Evolutionary conservation across 2,329 filamentous ascomycete species (phyloP).

Genomic region (Fusarium metavorans): DNA sequence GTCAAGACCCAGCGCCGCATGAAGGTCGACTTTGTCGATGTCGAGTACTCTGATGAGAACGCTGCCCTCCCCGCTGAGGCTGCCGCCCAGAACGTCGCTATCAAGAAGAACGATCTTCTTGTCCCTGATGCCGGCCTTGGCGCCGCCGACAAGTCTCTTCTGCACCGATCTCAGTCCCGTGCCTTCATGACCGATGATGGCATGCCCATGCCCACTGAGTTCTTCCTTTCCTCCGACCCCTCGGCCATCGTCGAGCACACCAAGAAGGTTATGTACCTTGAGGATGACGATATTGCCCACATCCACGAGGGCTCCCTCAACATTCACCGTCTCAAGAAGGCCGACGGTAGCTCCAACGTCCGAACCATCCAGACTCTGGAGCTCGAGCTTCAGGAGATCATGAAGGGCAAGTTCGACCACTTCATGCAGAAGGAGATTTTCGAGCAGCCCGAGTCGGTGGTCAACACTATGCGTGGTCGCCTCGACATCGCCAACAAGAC

Average conservation of each 20-base stretch:
- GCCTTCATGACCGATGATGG: conserved; percentile 99
- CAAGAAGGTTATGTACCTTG: conserved; percentile 99
- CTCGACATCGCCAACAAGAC: conserved; percentile 93
- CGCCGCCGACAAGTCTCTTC: conserved; percentile 95
- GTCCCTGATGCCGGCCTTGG: conserved; percentile 74
- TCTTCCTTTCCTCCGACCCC: conserved; percentile 98
- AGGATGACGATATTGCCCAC: conserved; percentile 99
- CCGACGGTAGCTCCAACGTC: conserved; percentile 95
- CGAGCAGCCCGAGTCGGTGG: conserved; percentile 98
- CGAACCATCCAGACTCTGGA: conserved; percentile 98
- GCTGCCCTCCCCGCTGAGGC: conserved; percentile 88
- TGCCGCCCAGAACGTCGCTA: conserved; percentile 93
- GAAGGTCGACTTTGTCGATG: conserved; percentile 99
- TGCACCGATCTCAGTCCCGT: conserved; percentile 97
- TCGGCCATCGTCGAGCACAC: conserved; percentile 99
- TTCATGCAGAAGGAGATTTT: conserved; percentile 99
- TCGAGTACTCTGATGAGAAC: conserved; percentile 93
- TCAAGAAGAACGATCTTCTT: conserved; percentile 88
- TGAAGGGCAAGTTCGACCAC: conserved; percentile 99
- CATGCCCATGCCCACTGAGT: conserved; percentile 97
- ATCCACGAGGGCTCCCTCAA: conserved; percentile 99
- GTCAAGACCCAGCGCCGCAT: conserved; percentile 98
- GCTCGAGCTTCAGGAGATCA: conserved; percentile 99
- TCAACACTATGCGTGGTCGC: conserved; percentile 99
- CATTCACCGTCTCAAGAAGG: conserved; percentile 98